A percentile compares a stretch with the other conserved stretches of the same genome.
phyloP scores from a whole-genome alignment of 2,329 filamentous ascomycete genomes.

The Aquanectria penicillioides region DNA sequence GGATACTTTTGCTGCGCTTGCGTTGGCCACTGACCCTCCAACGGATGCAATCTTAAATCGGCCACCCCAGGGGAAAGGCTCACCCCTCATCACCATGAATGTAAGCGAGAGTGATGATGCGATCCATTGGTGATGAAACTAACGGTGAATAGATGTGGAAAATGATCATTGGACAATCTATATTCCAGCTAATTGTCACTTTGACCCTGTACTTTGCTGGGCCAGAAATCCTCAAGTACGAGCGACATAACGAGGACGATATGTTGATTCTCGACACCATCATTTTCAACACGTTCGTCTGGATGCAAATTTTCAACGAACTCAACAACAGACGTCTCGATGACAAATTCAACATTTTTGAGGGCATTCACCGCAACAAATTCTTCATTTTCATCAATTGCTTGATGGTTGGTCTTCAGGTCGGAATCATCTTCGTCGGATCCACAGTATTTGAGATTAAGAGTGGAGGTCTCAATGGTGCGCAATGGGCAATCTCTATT shows the following conservation, averaged over 20 bases:
- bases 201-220: constrained; percentile 67
- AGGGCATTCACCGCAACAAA: constrained; percentile 64
- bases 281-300: constrained; percentile 75
- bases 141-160: constrained; percentile 73
- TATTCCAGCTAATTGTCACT: constrained; percentile 75
- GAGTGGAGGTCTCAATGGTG: constrained; percentile 20
- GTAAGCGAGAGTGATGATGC: not conserved
- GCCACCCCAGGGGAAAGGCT: constrained; percentile 64
- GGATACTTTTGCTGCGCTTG: constrained; percentile 75
- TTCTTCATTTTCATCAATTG: constrained; percentile 68
- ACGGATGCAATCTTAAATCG: constrained; percentile 60
- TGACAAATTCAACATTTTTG: constrained; percentile 70
- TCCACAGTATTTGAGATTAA: constrained; percentile 5
- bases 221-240: constrained; percentile 60
- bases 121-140: not conserved
- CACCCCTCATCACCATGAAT: constrained; percentile 74
- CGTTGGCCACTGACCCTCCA: constrained; percentile 60
- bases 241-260: constrained; percentile 36
- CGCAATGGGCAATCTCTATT: constrained; percentile 25
- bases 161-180: constrained; percentile 85
- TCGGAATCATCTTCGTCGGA: constrained; percentile 67
- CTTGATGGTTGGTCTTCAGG: constrained; percentile 67
- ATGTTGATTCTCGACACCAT: constrained; percentile 60
- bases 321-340: constrained; percentile 72
- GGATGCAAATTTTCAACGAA: constrained; percentile 77